A percentile compares a stretch with the other conserved stretches of the same genome.
These are phyloP conservation scores for Neoboletus brunneissimus DNA, from an alignment of 768 basidiomycete genomes.

Conservation along the genomic window DNA sequence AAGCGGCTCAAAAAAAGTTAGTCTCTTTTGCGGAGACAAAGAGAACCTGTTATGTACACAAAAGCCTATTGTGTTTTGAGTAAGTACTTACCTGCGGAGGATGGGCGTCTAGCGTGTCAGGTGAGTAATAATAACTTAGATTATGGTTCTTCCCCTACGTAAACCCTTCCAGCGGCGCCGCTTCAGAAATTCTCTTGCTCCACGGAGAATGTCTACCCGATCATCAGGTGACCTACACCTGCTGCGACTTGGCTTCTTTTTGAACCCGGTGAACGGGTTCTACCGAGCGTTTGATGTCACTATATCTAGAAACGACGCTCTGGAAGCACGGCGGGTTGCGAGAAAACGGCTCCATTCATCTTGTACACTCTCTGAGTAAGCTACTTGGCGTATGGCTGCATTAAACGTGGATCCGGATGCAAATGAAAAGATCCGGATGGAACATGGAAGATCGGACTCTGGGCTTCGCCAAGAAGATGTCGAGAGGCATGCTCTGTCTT, in stretches of 20 bases:
- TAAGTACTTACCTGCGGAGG: background rate
- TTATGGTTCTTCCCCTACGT: slow-evolving; percentile 1
- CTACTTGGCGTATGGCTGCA: slow-evolving; percentile 4
- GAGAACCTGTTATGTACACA: background rate
- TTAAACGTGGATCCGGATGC: background rate
- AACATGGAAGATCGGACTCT: background rate
- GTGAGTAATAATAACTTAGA: slow-evolving; percentile 4
- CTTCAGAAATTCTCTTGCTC: background rate
- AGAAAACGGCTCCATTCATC: background rate
- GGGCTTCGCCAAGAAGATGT: slow-evolving; percentile 11
- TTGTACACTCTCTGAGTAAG: background rate
- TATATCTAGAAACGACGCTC: slow-evolving; percentile 4
- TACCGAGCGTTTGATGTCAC: slow-evolving; percentile 4
- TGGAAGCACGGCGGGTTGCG: background rate
- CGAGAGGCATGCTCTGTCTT: slow-evolving; percentile 9
- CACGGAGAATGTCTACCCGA: background rate
- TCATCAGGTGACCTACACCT: slow-evolving; percentile 6
- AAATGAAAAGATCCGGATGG: slow-evolving; percentile 10
- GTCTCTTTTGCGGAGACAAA: slow-evolving; percentile 11
- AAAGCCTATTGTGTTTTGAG: background rate
- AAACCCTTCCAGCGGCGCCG: background rate
- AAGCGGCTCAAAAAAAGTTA: background rate
- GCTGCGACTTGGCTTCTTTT: background rate
- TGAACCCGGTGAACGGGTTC: background rate
- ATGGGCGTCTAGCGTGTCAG: background rate